Percentiles rank a stretch among this genome's conserved stretches.
phyloP scores from a whole-genome alignment of 371 early-diverging fungal species.

The Nematocida minor region DNA sequence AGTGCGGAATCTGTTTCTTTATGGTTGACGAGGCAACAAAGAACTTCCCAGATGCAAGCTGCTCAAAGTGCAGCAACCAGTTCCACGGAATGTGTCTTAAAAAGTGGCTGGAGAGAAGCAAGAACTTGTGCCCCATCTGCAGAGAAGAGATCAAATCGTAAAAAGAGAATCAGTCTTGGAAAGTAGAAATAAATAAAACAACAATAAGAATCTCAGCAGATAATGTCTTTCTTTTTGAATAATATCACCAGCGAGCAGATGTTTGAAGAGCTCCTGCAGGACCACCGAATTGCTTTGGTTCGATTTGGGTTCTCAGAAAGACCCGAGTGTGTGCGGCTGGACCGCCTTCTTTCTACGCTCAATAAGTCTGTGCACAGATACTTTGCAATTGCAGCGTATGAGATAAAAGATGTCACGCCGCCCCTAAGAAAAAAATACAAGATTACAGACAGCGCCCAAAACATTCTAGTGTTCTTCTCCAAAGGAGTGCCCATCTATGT shows the following conservation, averaged over 20 bases:
- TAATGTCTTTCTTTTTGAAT: constrained; percentile 30
- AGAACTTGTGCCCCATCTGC: constrained; percentile 60
- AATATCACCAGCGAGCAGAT: neutral
- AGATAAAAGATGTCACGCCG: constrained; percentile 13
- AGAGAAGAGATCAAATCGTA: constrained; percentile 44
- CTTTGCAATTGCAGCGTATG: constrained; percentile 27
- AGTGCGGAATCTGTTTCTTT: constrained; percentile 64
- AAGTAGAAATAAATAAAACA: neutral
- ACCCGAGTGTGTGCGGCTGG: neutral
- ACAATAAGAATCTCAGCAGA: neutral
- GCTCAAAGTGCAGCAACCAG: constrained; percentile 57
- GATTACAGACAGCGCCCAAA: neutral
- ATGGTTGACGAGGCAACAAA: constrained; percentile 55
- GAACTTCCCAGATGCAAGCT: constrained; percentile 53
- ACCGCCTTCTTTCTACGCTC: neutral
- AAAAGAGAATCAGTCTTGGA: too few species aligned
- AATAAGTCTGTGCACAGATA: neutral
- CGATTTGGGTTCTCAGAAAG: constrained; percentile 26
- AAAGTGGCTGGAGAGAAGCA: constrained; percentile 53
- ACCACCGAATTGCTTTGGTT: constrained; percentile 14
- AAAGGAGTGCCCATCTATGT: constrained; percentile 1
- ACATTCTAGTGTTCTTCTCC: constrained; percentile 20
- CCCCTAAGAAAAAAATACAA: neutral
- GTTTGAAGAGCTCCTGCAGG: neutral
- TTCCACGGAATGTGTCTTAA: constrained; percentile 58